Base-by-base conservation (phyloP, 495 filamentous ascomycete genomes). In the Sabuloglossum arenarium region DNA sequence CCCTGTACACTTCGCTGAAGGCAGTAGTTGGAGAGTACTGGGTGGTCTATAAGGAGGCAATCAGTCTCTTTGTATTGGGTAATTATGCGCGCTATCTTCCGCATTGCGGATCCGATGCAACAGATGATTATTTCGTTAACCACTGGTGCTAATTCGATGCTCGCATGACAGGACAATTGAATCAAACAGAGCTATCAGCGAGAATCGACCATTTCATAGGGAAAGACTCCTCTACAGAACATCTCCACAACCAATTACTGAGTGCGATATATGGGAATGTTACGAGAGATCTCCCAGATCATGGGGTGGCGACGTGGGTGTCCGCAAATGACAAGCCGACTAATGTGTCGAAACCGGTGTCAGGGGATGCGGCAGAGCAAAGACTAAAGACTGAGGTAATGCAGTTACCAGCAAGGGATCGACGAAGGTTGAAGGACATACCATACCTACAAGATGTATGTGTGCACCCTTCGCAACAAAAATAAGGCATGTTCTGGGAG, bases 301-400 rank as follows among this genome's bases (percentile, higher is more conserved):
- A 84, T 68, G 88, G 88, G 60, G 84, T 94, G 61, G 93, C 91
- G 58, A 85, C 78, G 61, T 98, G 89, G 89, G 91, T 98, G 55
- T 88, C 85, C 61, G 86, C 86, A 24, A 95, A 91, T 63, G 90
- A 97, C 70, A 96, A 96, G 70, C 88, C 88, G n/a, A 71, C 76
- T 14, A 66, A 75, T n/a, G 78, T 82, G 49, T 80, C 78, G 53
- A 90, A 91, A 67, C 85, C 84, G 28, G 79, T 85, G 32, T 80
- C 80, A 9, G 86, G 86, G 43, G 91, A 97, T 76, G 80, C 85
- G n/a, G 81, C 84, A 34, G 91, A 97, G 68, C 82, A 90, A 64
- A 75, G 85, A 62, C 65, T 96, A 59, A 96, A 95, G 75, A 82
- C 78, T 54, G 89, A 97, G 69, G 82, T 95, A 49, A 98, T 97